Base-by-base conservation (phyloP, 768 basidiomycete species). In the Kwoniella sp. region DNA sequence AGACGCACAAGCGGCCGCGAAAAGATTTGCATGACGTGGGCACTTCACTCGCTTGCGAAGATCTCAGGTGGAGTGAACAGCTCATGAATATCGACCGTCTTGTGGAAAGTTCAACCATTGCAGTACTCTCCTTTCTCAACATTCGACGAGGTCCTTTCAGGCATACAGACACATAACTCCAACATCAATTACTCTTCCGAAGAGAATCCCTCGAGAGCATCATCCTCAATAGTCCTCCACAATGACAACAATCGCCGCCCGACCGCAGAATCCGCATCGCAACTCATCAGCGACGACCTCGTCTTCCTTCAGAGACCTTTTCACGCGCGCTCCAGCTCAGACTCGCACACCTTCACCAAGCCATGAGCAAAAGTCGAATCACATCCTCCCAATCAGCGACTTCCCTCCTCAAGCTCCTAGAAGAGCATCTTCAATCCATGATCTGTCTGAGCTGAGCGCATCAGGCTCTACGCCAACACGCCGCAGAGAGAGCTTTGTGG, bases 351-450 rank as follows among this genome's bases (percentile, higher is more conserved):
- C 28, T n/a, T 28, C 29, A 25, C 31, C 30, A 0, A 47, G 12
- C 23, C n/a, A 20, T 20, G 25, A n/a, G 7, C 12, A 29, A 38
- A 45, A 26, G n/a, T 17, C 29, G 31, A 45, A 63, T 34, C 37
- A 37, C n/a, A 63, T 63, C 30, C 23, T 63, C n/a, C 61, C 61
- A 22, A 54, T 55, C 17, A 41, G 38, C 25, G 61, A 63, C 45
- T 55, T 63, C 20, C 53, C 61, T n/a, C 53, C 61, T 48, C 58
- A 60, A 55, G 38, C 54, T 22, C 53, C 41, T 38, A 31, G 60
- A 26, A 28, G 58, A 34, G 31, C 48, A 38, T 60, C 58, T 22
- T 60, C 58, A 11, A 23, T 38, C 13, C 8, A 38, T 2, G 55
- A 57, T 12, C 34, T 57, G n/a, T 50, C 58, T 52, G 58, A 53